Evolutionary conservation across 139 green algal species (phyloP).

Genomic region (Zygnema circumcarinatum): DNA sequence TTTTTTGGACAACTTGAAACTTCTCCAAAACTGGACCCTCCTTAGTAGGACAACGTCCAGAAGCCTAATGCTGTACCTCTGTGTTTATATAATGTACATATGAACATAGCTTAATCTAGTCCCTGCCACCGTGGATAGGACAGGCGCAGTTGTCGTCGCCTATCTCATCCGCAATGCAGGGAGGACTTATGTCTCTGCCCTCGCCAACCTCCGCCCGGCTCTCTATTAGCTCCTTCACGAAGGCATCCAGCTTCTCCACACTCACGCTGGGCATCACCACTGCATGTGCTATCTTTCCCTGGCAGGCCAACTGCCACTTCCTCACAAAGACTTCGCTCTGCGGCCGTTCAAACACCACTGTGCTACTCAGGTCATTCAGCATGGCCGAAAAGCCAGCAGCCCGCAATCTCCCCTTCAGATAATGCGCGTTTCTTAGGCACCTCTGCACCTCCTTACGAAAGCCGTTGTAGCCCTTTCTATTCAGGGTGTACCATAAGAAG

Average conservation of each 20-base stretch:
- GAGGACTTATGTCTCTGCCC: neutral
- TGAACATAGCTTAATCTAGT: neutral
- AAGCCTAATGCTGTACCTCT: too few relatives aligned
- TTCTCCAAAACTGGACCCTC: too few relatives aligned
- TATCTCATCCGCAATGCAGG: conserved; percentile 26
- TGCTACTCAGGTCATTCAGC: conserved; percentile 62
- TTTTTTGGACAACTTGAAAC: too few relatives aligned
- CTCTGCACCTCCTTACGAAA: conserved; percentile 83
- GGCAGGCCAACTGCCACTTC: conserved; percentile 79
- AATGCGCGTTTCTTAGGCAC: conserved; percentile 51
- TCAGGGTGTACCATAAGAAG: conserved; percentile 91
- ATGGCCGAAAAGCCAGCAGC: conserved; percentile 36
- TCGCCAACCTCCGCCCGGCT: conserved; percentile 12
- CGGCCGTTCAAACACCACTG: conserved; percentile 61
- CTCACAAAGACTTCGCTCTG: conserved; percentile 53
- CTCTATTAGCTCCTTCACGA: conserved; percentile 81
- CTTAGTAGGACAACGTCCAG: too few relatives aligned
- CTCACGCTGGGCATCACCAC: conserved; percentile 98
- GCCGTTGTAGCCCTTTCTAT: conserved; percentile 86
- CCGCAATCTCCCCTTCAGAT: conserved; percentile 39
- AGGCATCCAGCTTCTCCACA: conserved; percentile 87
- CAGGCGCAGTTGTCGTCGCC: conserved; percentile 32
- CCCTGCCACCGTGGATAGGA: neutral
- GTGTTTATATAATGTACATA: neutral
- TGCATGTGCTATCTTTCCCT: conserved; percentile 94